Evolutionary conservation across 805 yeast genomes (phyloP).

Genomic region (Starmerella lactis-condensi): DNA sequence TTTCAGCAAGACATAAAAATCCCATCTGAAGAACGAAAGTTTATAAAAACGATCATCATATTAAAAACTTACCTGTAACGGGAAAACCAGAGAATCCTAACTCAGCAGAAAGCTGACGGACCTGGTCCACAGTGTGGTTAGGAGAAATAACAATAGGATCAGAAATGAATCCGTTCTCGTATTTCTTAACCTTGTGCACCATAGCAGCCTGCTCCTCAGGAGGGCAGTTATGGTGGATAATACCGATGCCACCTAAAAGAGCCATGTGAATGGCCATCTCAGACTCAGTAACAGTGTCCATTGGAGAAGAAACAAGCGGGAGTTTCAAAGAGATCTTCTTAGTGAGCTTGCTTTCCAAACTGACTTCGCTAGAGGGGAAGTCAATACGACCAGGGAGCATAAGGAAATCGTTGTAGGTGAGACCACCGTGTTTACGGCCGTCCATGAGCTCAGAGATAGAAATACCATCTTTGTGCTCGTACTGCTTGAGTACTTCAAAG

Average conservation of each 20-base stretch:
- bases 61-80: conserved; percentile 80
- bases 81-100: conserved; percentile 97
- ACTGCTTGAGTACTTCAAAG: conserved; percentile 43
- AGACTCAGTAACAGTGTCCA: conserved; percentile 97
- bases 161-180: conserved; percentile 91
- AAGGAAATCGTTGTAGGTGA: conserved; percentile 92
- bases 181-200: conserved; percentile 93
- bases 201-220: conserved; percentile 95
- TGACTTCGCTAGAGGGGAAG: conserved; percentile 64
- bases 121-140: conserved; percentile 57
- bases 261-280: conserved; percentile 99
- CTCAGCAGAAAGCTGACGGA: conserved; percentile 45
- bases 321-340: conserved; percentile 79
- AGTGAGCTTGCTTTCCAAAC: conserved; percentile 72
- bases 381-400: conserved; percentile 85
- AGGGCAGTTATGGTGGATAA: conserved; percentile 91
- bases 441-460: conserved; percentile 73
- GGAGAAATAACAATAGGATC: conserved; percentile 82
- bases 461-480: conserved; percentile 66
- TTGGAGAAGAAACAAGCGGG: conserved; percentile 94
- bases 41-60: conserved; percentile 29
- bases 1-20: conserved; percentile 77
- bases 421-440: conserved; percentile 78
- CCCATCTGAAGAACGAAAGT: conserved; percentile 99
- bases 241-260: conserved; percentile 95